Evolutionary conservation across 768 basidiomycete species (phyloP), one percentile per base, ranked within the genome.

Genomic region (Lentinula edodes): DNA sequence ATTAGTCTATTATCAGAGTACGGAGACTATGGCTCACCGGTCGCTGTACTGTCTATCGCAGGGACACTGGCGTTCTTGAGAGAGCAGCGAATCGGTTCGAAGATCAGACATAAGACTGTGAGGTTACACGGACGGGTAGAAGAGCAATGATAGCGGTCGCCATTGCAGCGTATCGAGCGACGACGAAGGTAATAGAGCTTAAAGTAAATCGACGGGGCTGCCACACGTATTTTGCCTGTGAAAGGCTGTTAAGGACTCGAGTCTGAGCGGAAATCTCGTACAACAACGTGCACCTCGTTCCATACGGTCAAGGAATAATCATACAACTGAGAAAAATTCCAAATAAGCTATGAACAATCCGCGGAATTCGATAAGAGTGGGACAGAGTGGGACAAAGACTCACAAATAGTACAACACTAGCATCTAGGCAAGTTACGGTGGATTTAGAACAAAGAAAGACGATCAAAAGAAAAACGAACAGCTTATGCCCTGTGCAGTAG

Each of bases 91-190:
- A 51, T 23, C 10, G 54, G 36, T 34, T 38, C 20, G 18, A 35
- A 10, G 34, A 52, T 41, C 38, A 36, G 12, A 7, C 42, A 54
- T 12, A 9, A 23, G 5, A 23, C 18, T 35, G 18, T 28, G 13
- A 28, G 28, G 39, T 6, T 18, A 23, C 35, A 63, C 67, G 39
- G 38, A 65, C 67, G 23, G 63, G 62, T 12, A 65, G 41, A 3
- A 66, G 51, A 32, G 58, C 52, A 48, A 66, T 10, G 38, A 68
- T 63, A 10, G 60, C 50, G 35, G 41, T 55, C 5, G 61, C 62
- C 52, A 68, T 54, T 20, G 50, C 65, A 13, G 60, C 63, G 43
- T 67, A 67, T 35, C 66, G 66, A 45, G 65, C 61, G 5, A 61
- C 15, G 9, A 66, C 5, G 50, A 64, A 67, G 9, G 62, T 42